Percentiles rank a stretch among this genome's conserved stretches.
These are phyloP conservation scores for Psidium friedrichsthalianum DNA, from an alignment of 345 rosid genomes.

Conservation along the genomic window DNA sequence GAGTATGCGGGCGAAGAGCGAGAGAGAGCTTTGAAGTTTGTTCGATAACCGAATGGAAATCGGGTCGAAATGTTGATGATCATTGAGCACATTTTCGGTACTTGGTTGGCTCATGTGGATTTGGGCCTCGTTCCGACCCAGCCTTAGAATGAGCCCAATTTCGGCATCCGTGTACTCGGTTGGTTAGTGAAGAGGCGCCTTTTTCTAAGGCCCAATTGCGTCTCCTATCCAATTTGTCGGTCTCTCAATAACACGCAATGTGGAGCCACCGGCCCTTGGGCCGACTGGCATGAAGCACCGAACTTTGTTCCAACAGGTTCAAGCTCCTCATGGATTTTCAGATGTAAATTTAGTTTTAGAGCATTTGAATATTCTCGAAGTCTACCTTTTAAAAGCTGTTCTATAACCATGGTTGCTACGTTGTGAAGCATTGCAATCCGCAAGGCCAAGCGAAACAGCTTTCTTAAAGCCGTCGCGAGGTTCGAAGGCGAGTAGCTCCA, in stretches of 20 bases:
- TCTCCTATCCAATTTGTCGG: background rate
- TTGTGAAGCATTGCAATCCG: background rate
- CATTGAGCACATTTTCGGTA: background rate
- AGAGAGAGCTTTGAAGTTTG: background rate
- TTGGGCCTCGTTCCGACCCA: background rate
- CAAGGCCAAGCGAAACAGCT: background rate
- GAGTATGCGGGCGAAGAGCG: background rate
- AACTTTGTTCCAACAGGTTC: background rate
- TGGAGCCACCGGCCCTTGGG: background rate
- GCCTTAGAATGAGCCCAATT: background rate
- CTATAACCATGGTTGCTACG: background rate
- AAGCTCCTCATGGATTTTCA: background rate
- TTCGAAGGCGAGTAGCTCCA: background rate
- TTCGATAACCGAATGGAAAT: background rate
- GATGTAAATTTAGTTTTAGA: no score
- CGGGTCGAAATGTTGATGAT: background rate
- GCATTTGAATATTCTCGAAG: background rate
- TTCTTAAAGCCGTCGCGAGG: background rate
- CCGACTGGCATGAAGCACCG: background rate
- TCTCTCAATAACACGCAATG: background rate
- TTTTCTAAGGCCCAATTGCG: background rate
- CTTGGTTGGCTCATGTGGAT: background rate
- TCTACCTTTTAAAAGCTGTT: background rate
- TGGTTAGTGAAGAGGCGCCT: background rate
- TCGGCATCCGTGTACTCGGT: background rate